Conservation (phyloP, 306 rosid species). For the Fragaria ananassa region DNA sequence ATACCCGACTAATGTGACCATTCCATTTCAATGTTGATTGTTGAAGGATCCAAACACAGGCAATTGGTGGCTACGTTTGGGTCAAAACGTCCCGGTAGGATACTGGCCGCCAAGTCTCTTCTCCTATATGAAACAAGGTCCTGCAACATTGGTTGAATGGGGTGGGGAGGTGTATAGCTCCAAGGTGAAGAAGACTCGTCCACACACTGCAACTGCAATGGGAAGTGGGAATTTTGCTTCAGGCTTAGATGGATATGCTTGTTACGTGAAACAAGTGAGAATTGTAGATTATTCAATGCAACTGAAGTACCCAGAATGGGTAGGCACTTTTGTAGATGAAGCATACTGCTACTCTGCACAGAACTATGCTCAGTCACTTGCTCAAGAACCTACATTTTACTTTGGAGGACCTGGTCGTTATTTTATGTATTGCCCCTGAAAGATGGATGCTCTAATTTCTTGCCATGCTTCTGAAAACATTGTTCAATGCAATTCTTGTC, state of each 20-base stretch:
- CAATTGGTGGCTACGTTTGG: conserved; percentile 60
- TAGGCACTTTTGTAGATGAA: conserved; percentile 23
- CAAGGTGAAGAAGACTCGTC: conserved; percentile 29
- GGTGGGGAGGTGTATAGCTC: conserved; percentile 67
- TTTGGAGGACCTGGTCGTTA: conserved; percentile 59
- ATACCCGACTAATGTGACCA: neutral
- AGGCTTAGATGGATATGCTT: conserved; percentile 9
- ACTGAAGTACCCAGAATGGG: conserved; percentile 45
- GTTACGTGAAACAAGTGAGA: conserved; percentile 33
- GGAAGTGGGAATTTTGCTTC: conserved; percentile 53
- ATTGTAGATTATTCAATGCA: conserved; percentile 43
- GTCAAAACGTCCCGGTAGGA: conserved; percentile 23
- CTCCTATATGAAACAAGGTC: conserved; percentile 20
- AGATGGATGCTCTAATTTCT: neutral
- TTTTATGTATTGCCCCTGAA: conserved; percentile 40
- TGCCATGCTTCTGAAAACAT: conserved; percentile 9
- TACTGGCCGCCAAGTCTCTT: conserved; percentile 50
- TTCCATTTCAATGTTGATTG: neutral
- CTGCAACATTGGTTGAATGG: conserved; percentile 57
- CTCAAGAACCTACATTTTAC: conserved; percentile 40
- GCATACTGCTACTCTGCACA: conserved; percentile 39
- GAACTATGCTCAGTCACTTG: conserved; percentile 5
- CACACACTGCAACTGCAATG: conserved; percentile 64
- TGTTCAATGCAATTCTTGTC: neutral
- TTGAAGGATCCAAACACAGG: conserved; percentile 31